These are phyloP conservation scores for Podaxis sp. DNA, from an alignment of 768 basidiomycete genomes.

Conservation along the genomic window DNA sequence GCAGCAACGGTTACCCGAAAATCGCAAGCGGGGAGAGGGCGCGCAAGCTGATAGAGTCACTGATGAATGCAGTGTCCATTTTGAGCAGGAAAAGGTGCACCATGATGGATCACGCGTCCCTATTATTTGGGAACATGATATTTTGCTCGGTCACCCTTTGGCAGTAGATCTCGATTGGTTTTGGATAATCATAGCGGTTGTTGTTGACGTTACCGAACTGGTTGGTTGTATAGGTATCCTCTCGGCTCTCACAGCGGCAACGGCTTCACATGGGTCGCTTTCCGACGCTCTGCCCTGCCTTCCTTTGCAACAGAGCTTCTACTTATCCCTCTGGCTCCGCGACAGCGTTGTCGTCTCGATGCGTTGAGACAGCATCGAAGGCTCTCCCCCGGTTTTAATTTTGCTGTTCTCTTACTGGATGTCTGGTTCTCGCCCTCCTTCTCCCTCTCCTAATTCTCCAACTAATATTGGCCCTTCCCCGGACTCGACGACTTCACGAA, in stretches of 20 bases:
- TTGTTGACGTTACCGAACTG: conserved; percentile 12
- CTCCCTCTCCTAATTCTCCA: conserved; percentile 37
- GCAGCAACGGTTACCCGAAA: neutral
- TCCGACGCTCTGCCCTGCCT: conserved; percentile 18
- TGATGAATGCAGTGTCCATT: neutral
- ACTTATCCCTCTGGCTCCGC: conserved; percentile 19
- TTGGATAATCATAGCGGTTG: conserved; percentile 7
- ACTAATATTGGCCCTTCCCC: conserved; percentile 31
- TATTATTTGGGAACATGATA: conserved; percentile 5
- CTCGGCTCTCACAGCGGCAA: conserved; percentile 12
- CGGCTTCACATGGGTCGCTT: conserved; percentile 8
- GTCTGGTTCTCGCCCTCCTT: conserved; percentile 44
- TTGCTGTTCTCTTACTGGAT: conserved; percentile 36
- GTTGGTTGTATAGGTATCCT: conserved; percentile 2
- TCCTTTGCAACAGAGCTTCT: conserved; percentile 18
- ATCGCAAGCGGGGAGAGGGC: neutral
- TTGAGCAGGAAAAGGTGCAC: neutral
- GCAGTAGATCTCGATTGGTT: conserved; percentile 4
- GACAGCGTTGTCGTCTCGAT: conserved; percentile 26
- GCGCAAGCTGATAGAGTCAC: neutral
- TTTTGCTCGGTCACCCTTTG: conserved; percentile 3
- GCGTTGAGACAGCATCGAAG: conserved; percentile 39
- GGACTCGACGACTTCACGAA: conserved; percentile 39
- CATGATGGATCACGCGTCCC: conserved; percentile 8
- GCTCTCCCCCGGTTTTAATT: conserved; percentile 27